These are phyloP conservation scores for Fraxinus velutina DNA, from an alignment of 305 asterid species.

Conservation along the genomic window DNA sequence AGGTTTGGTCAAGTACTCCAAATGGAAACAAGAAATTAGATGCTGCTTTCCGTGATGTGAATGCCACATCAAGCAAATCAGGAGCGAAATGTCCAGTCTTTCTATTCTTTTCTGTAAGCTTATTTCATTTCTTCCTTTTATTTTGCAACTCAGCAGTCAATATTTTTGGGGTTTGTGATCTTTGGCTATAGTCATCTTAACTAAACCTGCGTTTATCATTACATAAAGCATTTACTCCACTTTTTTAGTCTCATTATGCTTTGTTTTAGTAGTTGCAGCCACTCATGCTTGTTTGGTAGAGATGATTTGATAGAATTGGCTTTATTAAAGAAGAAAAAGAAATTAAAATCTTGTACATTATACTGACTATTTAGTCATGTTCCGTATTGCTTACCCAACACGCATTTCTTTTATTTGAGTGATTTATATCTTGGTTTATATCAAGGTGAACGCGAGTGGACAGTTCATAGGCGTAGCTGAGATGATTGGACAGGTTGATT, in stretches of 20 bases:
- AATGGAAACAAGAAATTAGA: constrained; percentile 61
- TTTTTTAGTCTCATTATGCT: neutral
- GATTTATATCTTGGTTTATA: neutral
- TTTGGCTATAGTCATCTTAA: neutral
- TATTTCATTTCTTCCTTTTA: neutral
- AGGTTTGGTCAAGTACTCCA: constrained; percentile 74
- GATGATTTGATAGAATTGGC: neutral
- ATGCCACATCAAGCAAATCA: constrained; percentile 36
- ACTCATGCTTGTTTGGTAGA: neutral
- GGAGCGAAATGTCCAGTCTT: constrained; percentile 51
- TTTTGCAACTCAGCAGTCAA: neutral
- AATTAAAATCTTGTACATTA: neutral
- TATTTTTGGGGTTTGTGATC: neutral
- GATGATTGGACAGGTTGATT: constrained; percentile 74
- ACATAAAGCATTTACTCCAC: neutral
- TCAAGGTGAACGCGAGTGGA: constrained; percentile 74
- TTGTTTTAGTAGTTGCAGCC: neutral
- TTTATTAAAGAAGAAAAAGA: neutral
- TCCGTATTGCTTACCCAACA: neutral
- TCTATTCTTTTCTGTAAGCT: constrained; percentile 62
- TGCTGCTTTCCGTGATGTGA: constrained; percentile 54
- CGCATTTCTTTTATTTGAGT: neutral
- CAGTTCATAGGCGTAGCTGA: constrained; percentile 83
- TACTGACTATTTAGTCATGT: neutral
- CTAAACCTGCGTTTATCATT: neutral